Evolutionary conservation across 495 filamentous ascomycete genomes (phyloP), one percentile per base, ranked within the genome.

Genomic region (Aspergillus kassunensis): DNA sequence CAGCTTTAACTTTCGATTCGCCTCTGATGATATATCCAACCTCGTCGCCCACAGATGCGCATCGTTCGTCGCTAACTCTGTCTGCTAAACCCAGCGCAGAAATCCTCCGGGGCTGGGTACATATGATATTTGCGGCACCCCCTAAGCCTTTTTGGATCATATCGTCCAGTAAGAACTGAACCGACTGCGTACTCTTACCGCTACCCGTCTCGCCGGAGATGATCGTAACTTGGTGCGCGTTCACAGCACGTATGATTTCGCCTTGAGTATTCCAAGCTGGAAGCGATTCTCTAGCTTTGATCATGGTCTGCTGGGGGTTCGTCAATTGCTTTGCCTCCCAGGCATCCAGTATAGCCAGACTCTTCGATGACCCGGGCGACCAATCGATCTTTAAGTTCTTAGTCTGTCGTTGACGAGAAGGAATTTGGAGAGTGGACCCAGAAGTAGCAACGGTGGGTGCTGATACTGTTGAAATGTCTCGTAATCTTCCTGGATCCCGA

Each of bases 171-270:
- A 98, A 76, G 66, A 97, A 98, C 65, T 98, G 93, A 4, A 97
- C 93, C 11, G 89, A 89, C 66, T 98, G 93, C 1, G 93, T 98
- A 48, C 90, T 96, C 66, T 98, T 98, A 60, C 93, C 93, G 36
- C 89, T 95, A 47, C 93, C 93, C 6, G 93, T 98, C 69, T 97
- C 93, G 56, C 93, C 93, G 23, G 90, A 92, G 45, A 98, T 95
- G 55, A 98, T 97, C 4, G 88, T 92, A 18, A 97, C 89, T 66
- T 95, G 90, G 61, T 89, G 80, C 4, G 72, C 62, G 27, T 78
- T 79, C 16, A 97, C 85, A 3, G 88, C 82, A 11, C 77, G 60
- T 21, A 97, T 77, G 23, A 98, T 88, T 9, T 79, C 72, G 30
- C 90, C 83, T 65, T 80, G 85, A 30, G 89, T 80, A 53, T 84